Evolutionary conservation across 2,329 filamentous ascomycete species (phyloP).

Genomic region (Phialophora chinensis): DNA sequence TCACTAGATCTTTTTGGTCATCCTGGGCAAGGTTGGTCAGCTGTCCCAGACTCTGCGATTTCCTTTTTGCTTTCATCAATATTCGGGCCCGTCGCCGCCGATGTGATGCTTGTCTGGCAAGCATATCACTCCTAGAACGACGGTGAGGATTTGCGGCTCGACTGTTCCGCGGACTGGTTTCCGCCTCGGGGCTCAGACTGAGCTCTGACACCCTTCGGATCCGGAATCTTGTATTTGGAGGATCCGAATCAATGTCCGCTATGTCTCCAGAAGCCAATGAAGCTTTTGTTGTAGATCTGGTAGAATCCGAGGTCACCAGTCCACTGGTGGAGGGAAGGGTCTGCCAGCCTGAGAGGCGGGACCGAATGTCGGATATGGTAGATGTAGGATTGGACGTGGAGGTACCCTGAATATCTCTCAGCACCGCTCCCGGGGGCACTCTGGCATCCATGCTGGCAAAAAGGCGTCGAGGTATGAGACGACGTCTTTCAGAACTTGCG

Average conservation of each 20-base stretch:
- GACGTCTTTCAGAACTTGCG: conserved; percentile 30
- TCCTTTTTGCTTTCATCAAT: conserved; percentile 30
- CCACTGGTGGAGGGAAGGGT: conserved; percentile 35
- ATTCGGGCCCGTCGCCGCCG: conserved; percentile 30
- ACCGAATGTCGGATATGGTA: conserved; percentile 1
- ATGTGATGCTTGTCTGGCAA: conserved; percentile 31
- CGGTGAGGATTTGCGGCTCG: conserved; percentile 12
- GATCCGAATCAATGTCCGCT: conserved; percentile 36
- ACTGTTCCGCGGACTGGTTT: background rate
- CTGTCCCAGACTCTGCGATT: conserved; percentile 25
- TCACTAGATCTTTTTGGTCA: background rate
- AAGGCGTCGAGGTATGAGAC: conserved; percentile 35
- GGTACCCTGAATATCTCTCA: background rate
- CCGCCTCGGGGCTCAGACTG: conserved; percentile 19
- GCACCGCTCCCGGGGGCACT: conserved; percentile 14
- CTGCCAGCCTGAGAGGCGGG: conserved; percentile 37
- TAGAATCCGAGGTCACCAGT: conserved; percentile 8
- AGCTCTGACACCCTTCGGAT: conserved; percentile 27
- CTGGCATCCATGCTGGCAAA: conserved; percentile 39
- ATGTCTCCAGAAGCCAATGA: conserved; percentile 37
- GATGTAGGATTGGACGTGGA: conserved; percentile 14
- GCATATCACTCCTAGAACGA: conserved; percentile 34
- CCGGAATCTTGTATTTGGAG: conserved; percentile 30
- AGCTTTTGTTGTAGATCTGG: conserved; percentile 15
- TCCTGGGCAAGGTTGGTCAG: background rate